A percentile compares a stretch with the other conserved stretches of the same genome.
phyloP scores from a whole-genome alignment of 139 green algal species.

The Picochlorum sp. region DNA sequence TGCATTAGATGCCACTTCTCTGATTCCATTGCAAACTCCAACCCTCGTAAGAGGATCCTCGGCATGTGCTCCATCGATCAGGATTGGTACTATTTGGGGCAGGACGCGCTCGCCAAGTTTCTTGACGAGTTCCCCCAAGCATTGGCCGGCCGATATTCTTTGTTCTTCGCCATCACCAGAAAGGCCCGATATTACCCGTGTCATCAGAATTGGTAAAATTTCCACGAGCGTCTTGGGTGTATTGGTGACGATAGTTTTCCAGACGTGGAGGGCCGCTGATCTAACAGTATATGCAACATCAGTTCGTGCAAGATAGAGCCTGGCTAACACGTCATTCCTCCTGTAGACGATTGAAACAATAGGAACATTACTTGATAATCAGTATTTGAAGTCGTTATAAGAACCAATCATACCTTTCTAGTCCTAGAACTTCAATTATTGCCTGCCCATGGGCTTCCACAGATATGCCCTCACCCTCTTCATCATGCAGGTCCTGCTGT shows the following conservation, averaged over 20 bases:
- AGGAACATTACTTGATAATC: background rate
- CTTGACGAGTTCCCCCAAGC: constrained; percentile 88
- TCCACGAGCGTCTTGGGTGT: constrained; percentile 86
- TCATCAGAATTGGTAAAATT: constrained; percentile 81
- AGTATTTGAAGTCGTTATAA: background rate
- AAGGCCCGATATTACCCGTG: constrained; percentile 64
- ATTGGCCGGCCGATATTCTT: constrained; percentile 57
- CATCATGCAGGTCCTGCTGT: constrained; percentile 72
- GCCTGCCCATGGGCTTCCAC: constrained; percentile 73
- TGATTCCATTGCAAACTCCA: constrained; percentile 67
- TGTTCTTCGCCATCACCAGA: constrained; percentile 49
- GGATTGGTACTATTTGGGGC: constrained; percentile 80
- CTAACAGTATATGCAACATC: constrained; percentile 81
- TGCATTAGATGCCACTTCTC: constrained; percentile 74
- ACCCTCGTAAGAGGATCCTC: constrained; percentile 18
- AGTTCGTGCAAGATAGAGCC: constrained; percentile 73
- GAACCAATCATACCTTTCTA: constrained; percentile 26
- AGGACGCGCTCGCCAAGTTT: constrained; percentile 96
- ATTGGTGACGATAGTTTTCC: constrained; percentile 95
- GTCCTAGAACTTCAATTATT: constrained; percentile 70
- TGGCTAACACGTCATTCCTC: constrained; percentile 69
- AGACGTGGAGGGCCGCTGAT: constrained; percentile 78
- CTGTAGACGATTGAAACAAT: constrained; percentile 12
- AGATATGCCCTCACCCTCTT: constrained; percentile 79
- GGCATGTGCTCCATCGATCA: constrained; percentile 54